Percentiles rank a stretch among this genome's conserved stretches.
These are phyloP conservation scores for Neurospora sp. DNA, from an alignment of 495 filamentous ascomycete genomes.

Conservation along the genomic window DNA sequence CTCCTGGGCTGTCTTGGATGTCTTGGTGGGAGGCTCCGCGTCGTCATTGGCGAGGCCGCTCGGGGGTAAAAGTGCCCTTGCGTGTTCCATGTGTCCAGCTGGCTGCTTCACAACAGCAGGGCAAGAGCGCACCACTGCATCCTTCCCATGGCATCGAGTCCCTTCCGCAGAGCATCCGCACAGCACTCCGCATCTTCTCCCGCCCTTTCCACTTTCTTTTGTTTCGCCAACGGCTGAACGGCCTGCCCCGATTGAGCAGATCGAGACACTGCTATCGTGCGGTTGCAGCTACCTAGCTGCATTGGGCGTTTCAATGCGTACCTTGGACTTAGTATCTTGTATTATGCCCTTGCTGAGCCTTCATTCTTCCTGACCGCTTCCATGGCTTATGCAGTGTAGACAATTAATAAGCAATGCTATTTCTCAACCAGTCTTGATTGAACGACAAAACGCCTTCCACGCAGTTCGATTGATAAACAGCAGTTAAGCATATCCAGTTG, in stretches of 20 bases:
- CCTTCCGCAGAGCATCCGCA: neutral
- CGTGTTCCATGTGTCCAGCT: neutral
- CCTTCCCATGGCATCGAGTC: neutral
- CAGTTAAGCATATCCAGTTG: neutral
- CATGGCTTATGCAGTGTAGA: neutral
- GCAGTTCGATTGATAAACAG: neutral
- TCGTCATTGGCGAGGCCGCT: neutral
- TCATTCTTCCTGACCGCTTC: neutral
- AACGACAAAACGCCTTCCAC: too few relatives aligned
- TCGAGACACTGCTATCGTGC: neutral
- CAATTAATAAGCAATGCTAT: neutral
- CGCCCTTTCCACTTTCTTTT: neutral
- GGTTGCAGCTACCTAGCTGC: neutral
- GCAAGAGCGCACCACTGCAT: neutral
- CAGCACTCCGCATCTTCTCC: neutral
- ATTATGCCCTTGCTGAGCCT: neutral
- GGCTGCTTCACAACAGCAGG: neutral
- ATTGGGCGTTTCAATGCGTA: neutral
- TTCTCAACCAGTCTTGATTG: neutral
- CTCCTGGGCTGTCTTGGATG: neutral
- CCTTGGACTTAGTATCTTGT: neutral
- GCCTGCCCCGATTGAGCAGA: neutral
- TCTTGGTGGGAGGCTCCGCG: neutral
- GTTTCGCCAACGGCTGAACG: neutral
- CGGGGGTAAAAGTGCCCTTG: neutral